Percentiles rank a stretch among this genome's conserved stretches.
Conservation (phyloP, 768 basidiomycete genomes). For the Pluteus cervinus region DNA sequence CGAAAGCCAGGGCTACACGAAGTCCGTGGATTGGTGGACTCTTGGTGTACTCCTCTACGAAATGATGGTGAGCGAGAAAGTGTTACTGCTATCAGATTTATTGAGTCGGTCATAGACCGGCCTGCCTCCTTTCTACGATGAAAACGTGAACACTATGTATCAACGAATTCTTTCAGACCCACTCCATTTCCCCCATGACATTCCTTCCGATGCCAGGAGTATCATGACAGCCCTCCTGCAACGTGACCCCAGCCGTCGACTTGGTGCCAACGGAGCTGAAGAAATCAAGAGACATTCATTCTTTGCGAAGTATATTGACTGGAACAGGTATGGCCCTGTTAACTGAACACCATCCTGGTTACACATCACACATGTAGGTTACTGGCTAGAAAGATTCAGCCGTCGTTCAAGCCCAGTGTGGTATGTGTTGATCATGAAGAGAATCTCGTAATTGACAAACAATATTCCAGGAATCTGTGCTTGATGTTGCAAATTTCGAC, state of each 20-base stretch:
- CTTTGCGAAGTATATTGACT: slow-evolving; percentile 92
- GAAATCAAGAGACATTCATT: slow-evolving; percentile 96
- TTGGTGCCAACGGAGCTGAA: slow-evolving; percentile 92
- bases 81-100: slow-evolving; percentile 10
- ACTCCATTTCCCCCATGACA: slow-evolving; percentile 85
- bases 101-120: slow-evolving; percentile 55
- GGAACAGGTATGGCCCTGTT: slow-evolving; percentile 53
- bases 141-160: slow-evolving; percentile 98
- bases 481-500: slow-evolving; percentile 97
- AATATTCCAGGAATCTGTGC: slow-evolving; percentile 68
- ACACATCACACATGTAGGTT: slow-evolving; percentile 35
- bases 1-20: slow-evolving; percentile 94
- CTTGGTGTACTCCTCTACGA: slow-evolving; percentile 94
- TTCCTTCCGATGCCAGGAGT: slow-evolving; percentile 81
- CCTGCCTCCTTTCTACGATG: slow-evolving; percentile 97
- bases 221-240: slow-evolving; percentile 86
- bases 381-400: slow-evolving; percentile 91
- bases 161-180: slow-evolving; percentile 93
- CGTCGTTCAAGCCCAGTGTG: slow-evolving; percentile 96
- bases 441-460: neutral
- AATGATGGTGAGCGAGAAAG: slow-evolving; percentile 65
- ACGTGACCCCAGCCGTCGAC: slow-evolving; percentile 77
- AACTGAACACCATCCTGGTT: slow-evolving; percentile 3
- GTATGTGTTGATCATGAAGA: slow-evolving; percentile 41
- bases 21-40: slow-evolving; percentile 99